These are phyloP conservation scores for Chamaecrista fasciculata DNA, from an alignment of 306 rosid genomes.

Conservation along the genomic window DNA sequence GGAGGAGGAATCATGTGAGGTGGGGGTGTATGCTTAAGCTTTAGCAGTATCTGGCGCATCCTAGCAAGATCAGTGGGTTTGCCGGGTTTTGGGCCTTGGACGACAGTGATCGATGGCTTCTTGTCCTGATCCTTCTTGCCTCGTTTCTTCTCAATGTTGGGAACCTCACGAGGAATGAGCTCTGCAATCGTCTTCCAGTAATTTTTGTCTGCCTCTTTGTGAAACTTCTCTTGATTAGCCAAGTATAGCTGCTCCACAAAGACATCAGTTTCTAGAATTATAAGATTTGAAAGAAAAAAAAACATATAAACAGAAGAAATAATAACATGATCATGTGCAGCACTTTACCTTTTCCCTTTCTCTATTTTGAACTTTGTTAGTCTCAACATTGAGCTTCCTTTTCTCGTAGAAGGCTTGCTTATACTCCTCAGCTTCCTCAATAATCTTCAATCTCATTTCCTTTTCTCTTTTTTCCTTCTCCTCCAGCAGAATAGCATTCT, in stretches of 20 bases:
- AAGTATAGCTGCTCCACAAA: constrained; percentile 53
- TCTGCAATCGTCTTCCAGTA: constrained; percentile 97
- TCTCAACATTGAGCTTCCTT: constrained; percentile 89
- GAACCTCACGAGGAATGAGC: constrained; percentile 91
- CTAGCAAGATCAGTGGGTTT: constrained; percentile 95
- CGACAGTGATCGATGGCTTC: constrained; percentile 78
- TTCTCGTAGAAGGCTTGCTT: constrained; percentile 82
- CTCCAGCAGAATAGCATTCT: constrained; percentile 80
- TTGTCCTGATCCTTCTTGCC: constrained; percentile 97
- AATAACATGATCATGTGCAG: constrained; percentile 10
- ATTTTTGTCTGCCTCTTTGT: constrained; percentile 93
- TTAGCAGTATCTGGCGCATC: constrained; percentile 83
- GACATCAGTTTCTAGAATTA: constrained; percentile 14
- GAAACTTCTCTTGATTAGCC: constrained; percentile 94
- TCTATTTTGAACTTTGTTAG: constrained; percentile 78
- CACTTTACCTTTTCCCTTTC: constrained; percentile 86
- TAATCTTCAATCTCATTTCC: constrained; percentile 79
- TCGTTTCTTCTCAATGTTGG: constrained; percentile 88
- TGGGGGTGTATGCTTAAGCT: constrained; percentile 96
- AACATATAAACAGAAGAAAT: not conserved
- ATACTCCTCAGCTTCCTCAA: constrained; percentile 95
- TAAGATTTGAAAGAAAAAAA: not conserved
- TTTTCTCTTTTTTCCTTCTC: constrained; percentile 96
- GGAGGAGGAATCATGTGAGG: constrained; percentile 98
- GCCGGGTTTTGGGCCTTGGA: constrained; percentile 99